A percentile compares a stretch with the other conserved stretches of the same genome.
Conservation (phyloP, 176 grass and related monocot species). For the Ensete glaucum region DNA sequence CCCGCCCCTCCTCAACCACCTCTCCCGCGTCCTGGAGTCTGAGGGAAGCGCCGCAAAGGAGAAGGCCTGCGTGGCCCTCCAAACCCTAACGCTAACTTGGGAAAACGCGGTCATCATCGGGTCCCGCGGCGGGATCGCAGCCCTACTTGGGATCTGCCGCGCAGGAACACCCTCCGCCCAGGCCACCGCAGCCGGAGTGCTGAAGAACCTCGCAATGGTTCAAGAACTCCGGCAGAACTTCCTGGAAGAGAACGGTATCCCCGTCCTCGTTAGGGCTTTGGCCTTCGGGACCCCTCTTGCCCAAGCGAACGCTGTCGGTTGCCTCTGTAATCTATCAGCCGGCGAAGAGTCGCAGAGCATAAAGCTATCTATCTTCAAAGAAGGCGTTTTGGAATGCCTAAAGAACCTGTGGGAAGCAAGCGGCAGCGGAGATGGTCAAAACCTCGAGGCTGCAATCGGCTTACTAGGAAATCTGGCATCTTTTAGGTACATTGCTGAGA, state of each 20-base stretch:
- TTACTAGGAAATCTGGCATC: slow-evolving; percentile 58
- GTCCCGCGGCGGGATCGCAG: slow-evolving; percentile 51
- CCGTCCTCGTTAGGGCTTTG: slow-evolving; percentile 41
- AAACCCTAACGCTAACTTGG: slow-evolving; percentile 37
- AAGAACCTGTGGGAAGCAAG: slow-evolving; percentile 43
- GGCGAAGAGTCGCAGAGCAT: slow-evolving; percentile 40
- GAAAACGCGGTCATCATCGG: slow-evolving; percentile 38
- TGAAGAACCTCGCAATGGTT: slow-evolving; percentile 45
- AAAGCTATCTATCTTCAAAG: slow-evolving; percentile 64
- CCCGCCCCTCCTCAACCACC: slow-evolving; percentile 5
- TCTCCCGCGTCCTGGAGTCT: slow-evolving; percentile 14
- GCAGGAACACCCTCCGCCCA: slow-evolving; percentile 49
- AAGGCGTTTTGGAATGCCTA: slow-evolving; percentile 48
- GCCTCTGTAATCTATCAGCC: slow-evolving; percentile 61
- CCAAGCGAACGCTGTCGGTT: slow-evolving; percentile 46
- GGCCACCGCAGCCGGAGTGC: slow-evolving; percentile 50
- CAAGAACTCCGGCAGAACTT: slow-evolving; percentile 42
- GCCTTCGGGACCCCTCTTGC: slow-evolving; percentile 50
- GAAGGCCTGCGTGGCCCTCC: slow-evolving; percentile 38
- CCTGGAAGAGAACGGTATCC: slow-evolving; percentile 45
- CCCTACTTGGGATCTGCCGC: slow-evolving; percentile 51
- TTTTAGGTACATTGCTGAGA: slow-evolving; percentile 72
- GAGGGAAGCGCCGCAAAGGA: slow-evolving; percentile 9
- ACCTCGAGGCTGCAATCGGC: slow-evolving; percentile 43
- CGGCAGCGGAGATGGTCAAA: slow-evolving; percentile 26